These are phyloP conservation scores for Coemansia sp. DNA, from an alignment of 192 early-diverging fungal species.

Conservation along the genomic window DNA sequence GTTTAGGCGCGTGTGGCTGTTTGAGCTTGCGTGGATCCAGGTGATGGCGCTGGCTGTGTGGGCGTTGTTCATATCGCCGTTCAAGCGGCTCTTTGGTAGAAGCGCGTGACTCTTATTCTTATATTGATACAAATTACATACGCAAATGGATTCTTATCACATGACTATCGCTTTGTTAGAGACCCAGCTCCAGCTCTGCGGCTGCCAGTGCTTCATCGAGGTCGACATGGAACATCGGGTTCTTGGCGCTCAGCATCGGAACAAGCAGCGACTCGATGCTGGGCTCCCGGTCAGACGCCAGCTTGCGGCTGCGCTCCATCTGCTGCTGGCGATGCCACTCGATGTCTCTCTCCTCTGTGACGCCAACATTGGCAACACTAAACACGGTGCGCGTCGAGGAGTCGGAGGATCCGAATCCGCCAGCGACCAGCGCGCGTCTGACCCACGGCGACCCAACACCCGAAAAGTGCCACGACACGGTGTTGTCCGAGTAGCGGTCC, in stretches of 20 bases:
- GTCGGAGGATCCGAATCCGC: conserved; percentile 44
- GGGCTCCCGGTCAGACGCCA: neutral
- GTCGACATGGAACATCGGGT: conserved; percentile 51
- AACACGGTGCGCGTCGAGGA: conserved; percentile 28
- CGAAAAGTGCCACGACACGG: conserved; percentile 60
- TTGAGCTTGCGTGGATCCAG: conserved; percentile 24
- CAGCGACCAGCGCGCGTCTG: conserved; percentile 38
- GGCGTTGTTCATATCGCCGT: conserved; percentile 13
- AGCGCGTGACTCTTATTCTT: too few species aligned
- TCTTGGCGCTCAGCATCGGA: conserved; percentile 41
- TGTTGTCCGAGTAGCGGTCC: conserved; percentile 52
- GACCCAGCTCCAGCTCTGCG: conserved; percentile 39
- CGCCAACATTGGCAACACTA: conserved; percentile 46
- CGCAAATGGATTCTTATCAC: neutral
- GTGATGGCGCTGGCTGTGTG: conserved; percentile 16
- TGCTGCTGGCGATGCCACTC: neutral
- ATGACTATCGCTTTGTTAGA: neutral
- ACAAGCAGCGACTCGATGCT: conserved; percentile 38
- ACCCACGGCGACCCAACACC: conserved; percentile 46
- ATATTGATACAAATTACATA: neutral
- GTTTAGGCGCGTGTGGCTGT: conserved; percentile 31
- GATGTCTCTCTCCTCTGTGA: conserved; percentile 14
- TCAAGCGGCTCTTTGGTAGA: neutral
- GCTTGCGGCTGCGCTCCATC: neutral
- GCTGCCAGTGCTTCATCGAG: conserved; percentile 50